Conservation (phyloP, 2,329 filamentous ascomycete genomes). For the Polytolypa hystricis region DNA sequence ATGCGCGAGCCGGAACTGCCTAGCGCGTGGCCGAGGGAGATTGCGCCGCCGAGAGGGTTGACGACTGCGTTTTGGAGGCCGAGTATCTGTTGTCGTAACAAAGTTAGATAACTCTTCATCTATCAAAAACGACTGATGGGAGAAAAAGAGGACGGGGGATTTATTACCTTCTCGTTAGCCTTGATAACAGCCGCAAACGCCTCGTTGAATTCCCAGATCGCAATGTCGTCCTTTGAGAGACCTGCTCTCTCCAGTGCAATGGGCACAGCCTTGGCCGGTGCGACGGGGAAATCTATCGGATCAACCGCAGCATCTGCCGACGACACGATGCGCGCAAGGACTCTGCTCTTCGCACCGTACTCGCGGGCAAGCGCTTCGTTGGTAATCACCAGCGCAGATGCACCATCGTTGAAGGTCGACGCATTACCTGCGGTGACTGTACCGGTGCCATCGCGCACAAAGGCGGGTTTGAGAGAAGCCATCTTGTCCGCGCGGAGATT, state of each 20-base stretch:
- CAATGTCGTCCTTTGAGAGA: slow-evolving; percentile 81
- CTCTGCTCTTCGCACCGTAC: slow-evolving; percentile 65
- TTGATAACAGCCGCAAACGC: slow-evolving; percentile 93
- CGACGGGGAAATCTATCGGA: slow-evolving; percentile 86
- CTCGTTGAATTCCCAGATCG: slow-evolving; percentile 97
- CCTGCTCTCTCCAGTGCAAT: slow-evolving; percentile 80
- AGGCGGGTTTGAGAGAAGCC: slow-evolving; percentile 77
- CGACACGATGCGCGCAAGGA: slow-evolving; percentile 75
- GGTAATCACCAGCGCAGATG: slow-evolving; percentile 75
- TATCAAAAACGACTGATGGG: too few relatives aligned
- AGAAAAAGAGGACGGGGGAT: too few relatives aligned
- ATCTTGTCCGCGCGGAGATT: slow-evolving; percentile 83
- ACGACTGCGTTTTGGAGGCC: slow-evolving; percentile 69
- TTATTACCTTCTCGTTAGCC: slow-evolving; percentile 78
- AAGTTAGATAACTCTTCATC: too few relatives aligned
- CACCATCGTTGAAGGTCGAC: slow-evolving; percentile 89
- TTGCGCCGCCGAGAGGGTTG: slow-evolving; percentile 82
- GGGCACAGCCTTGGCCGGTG: slow-evolving; percentile 83
- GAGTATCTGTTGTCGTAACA: slow-evolving; percentile 67
- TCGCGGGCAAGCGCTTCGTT: slow-evolving; percentile 70
- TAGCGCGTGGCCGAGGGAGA: slow-evolving; percentile 81
- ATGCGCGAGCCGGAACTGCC: slow-evolving; percentile 91
- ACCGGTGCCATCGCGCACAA: slow-evolving; percentile 71
- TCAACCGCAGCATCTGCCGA: slow-evolving; percentile 85
- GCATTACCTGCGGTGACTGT: slow-evolving; percentile 93